These are phyloP conservation scores for Termitomyces sp. DNA, from an alignment of 768 basidiomycete species.

Conservation along the genomic window DNA sequence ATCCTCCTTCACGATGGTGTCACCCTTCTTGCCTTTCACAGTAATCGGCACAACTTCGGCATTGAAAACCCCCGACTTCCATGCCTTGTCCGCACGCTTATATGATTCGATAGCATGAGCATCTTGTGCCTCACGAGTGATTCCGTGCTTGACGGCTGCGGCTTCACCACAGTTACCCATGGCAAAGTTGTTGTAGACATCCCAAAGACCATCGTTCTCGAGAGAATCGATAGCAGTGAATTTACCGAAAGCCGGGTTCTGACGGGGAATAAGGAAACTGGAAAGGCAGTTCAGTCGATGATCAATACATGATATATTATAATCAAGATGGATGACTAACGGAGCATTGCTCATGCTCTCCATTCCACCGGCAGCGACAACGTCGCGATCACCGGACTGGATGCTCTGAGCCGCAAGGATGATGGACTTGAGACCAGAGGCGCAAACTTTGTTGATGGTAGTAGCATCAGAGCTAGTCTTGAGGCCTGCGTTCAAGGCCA, in stretches of 20 bases:
- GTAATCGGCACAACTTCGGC: slow-evolving; percentile 87
- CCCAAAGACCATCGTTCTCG: slow-evolving; percentile 90
- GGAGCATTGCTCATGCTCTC: slow-evolving; percentile 99
- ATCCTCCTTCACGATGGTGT: slow-evolving; percentile 85
- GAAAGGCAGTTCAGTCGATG: not conserved
- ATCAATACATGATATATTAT: not conserved
- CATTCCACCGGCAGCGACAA: slow-evolving; percentile 96
- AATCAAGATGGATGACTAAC: slow-evolving; percentile 44
- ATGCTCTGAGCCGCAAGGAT: slow-evolving; percentile 93
- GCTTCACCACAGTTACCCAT: slow-evolving; percentile 98
- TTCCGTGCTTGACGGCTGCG: slow-evolving; percentile 74
- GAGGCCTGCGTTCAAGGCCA: slow-evolving; percentile 87
- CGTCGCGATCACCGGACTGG: slow-evolving; percentile 74
- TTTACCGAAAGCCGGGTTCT: slow-evolving; percentile 84
- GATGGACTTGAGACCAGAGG: slow-evolving; percentile 93
- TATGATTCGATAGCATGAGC: slow-evolving; percentile 93
- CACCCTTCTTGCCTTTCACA: slow-evolving; percentile 92
- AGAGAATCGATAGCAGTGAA: slow-evolving; percentile 84
- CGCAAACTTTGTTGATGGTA: slow-evolving; percentile 99
- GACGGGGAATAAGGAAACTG: slow-evolving; percentile 79
- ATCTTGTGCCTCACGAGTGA: slow-evolving; percentile 86
- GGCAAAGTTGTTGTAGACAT: slow-evolving; percentile 95
- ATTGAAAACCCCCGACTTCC: slow-evolving; percentile 80
- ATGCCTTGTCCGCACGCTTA: slow-evolving; percentile 86
- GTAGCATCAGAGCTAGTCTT: slow-evolving; percentile 87